These are phyloP conservation scores for Aspergillus viridinutans DNA, from an alignment of 2,329 filamentous ascomycete genomes.

Conservation along the genomic window DNA sequence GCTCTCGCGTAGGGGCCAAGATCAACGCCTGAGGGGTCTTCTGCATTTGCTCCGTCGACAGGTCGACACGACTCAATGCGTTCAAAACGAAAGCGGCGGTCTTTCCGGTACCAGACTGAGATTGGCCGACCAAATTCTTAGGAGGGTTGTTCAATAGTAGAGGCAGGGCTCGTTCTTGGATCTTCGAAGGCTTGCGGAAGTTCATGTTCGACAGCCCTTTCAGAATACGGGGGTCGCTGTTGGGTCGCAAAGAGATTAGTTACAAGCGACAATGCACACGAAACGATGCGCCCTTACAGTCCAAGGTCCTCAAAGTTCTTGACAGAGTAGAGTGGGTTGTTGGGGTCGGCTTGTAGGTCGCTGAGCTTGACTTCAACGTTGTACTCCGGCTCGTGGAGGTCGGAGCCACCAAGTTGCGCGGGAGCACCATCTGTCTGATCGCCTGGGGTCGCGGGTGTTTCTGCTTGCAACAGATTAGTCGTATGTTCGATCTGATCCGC, in stretches of 20 bases:
- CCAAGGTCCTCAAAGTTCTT: conserved; percentile 80
- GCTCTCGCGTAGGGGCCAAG: conserved; percentile 86
- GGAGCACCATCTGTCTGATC: conserved; percentile 41
- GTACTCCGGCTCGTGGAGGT: conserved; percentile 67
- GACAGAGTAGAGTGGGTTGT: conserved; percentile 82
- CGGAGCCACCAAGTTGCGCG: conserved; percentile 42
- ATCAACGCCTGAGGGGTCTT: conserved; percentile 73
- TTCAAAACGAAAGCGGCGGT: conserved; percentile 95
- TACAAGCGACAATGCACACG: neutral
- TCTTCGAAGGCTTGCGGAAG: conserved; percentile 94
- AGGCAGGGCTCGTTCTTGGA: conserved; percentile 90
- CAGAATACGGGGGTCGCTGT: conserved; percentile 60
- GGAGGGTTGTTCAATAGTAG: conserved; percentile 84
- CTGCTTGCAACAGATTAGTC: conserved; percentile 18
- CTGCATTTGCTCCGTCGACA: conserved; percentile 55
- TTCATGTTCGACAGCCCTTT: conserved; percentile 75
- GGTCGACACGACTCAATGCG: conserved; percentile 80
- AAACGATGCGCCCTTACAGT: conserved; percentile 56
- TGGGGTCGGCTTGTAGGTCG: conserved; percentile 79
- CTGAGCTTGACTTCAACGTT: conserved; percentile 91
- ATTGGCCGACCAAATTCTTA: conserved; percentile 92
- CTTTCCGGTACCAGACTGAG: conserved; percentile 98
- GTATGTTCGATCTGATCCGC: conserved; percentile 9
- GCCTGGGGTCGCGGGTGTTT: conserved; percentile 10
- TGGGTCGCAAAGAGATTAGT: conserved; percentile 10